Evolutionary conservation across 345 rosid species (phyloP).

Genomic region (Bretschneidera sinensis): DNA sequence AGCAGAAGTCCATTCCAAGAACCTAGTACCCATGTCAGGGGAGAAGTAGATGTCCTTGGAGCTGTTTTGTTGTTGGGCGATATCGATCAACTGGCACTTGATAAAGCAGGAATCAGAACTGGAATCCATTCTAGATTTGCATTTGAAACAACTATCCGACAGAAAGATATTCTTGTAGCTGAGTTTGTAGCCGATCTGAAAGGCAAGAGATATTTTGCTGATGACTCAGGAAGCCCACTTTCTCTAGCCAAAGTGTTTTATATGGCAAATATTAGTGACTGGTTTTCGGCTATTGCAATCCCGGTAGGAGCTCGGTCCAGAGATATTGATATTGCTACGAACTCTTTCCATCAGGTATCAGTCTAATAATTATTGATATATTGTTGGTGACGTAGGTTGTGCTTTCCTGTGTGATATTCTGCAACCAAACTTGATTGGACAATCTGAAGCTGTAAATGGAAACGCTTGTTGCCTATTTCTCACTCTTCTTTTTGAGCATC

Average conservation of each 20-base stretch:
- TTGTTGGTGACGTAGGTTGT: background rate
- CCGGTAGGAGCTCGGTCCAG: conserved; percentile 79
- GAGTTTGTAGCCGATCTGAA: conserved; percentile 56
- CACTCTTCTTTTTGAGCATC: background rate
- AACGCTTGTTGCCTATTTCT: background rate
- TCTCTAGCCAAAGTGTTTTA: conserved; percentile 67
- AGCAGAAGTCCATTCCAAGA: conserved; percentile 66
- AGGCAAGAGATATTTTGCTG: conserved; percentile 23
- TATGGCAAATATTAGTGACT: conserved; percentile 49
- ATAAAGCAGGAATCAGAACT: conserved; percentile 53
- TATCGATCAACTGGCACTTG: conserved; percentile 39
- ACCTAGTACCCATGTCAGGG: conserved; percentile 55
- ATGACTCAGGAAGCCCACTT: conserved; percentile 38
- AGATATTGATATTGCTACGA: conserved; percentile 42
- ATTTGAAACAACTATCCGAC: conserved; percentile 56
- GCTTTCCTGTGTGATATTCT: background rate
- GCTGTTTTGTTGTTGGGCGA: conserved; percentile 49
- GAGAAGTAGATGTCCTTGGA: conserved; percentile 70
- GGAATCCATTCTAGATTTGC: conserved; percentile 60
- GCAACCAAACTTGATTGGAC: background rate
- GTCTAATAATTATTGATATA: background rate
- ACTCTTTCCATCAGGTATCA: conserved; percentile 50
- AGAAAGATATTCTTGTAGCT: conserved; percentile 53
- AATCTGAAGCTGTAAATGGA: background rate
- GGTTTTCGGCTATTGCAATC: conserved; percentile 64